Percentiles rank a stretch among this genome's conserved stretches.
These are phyloP conservation scores for Nepenthes mirabilis DNA, from an alignment of 148 eudicot genomes.

Conservation along the genomic window DNA sequence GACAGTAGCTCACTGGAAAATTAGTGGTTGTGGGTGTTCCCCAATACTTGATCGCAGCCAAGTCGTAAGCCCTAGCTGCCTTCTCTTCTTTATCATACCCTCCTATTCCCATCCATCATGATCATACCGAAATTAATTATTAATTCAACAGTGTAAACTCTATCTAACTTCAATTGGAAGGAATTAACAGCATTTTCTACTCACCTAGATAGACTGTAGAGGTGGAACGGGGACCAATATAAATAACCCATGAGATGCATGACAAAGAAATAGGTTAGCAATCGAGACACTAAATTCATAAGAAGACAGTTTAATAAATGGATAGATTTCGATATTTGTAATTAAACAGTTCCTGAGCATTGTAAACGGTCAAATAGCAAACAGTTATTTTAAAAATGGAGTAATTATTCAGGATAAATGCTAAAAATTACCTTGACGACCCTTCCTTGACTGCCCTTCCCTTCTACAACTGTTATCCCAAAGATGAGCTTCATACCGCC, in stretches of 20 bases:
- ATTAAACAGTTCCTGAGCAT: too few species aligned
- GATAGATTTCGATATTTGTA: too few species aligned
- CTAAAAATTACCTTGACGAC: constrained; percentile 66
- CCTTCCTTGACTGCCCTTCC: constrained; percentile 94
- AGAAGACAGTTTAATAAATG: too few species aligned
- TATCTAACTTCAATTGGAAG: not conserved
- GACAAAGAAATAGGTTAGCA: not conserved
- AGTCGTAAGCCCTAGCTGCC: constrained; percentile 95
- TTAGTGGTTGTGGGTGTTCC: constrained; percentile 97
- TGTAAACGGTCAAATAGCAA: too few species aligned
- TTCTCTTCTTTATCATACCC: constrained; percentile 99
- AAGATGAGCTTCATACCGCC: constrained; percentile 32
- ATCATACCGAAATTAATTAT: not conserved
- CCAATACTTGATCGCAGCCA: constrained; percentile 96
- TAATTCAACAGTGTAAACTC: not conserved
- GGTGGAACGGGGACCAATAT: not conserved
- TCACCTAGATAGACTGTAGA: constrained; percentile 70
- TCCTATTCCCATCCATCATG: constrained; percentile 24
- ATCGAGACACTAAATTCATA: too few species aligned
- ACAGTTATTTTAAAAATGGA: not conserved
- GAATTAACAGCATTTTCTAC: constrained; percentile 13
- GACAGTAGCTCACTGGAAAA: constrained; percentile 48
- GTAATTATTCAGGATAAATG: constrained; percentile 7
- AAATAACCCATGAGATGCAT: not conserved
- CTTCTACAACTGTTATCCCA: constrained; percentile 77